Conservation (phyloP, 805 yeast genomes). For the Metschnikowia reukaufii region DNA sequence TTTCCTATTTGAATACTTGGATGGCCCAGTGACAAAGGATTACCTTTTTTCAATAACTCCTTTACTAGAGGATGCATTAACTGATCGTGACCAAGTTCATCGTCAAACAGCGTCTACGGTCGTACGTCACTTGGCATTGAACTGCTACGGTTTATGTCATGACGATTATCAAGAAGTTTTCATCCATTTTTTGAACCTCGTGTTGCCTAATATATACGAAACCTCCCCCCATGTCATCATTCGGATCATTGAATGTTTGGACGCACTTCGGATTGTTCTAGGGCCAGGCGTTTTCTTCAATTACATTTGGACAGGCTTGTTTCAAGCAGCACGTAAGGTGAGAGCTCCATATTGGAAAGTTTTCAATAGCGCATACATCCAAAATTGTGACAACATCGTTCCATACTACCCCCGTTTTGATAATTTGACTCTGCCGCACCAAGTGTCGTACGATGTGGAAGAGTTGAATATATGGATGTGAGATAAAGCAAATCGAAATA, state of each 20-base stretch:
- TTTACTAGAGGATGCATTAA: slow-evolving; percentile 81
- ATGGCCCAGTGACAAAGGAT: slow-evolving; percentile 69
- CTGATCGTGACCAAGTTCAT: slow-evolving; percentile 88
- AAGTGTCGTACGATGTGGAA: slow-evolving; percentile 34
- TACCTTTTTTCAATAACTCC: slow-evolving; percentile 81
- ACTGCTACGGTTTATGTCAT: slow-evolving; percentile 69
- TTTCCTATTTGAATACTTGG: slow-evolving; percentile 89
- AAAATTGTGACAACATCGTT: slow-evolving; percentile 69
- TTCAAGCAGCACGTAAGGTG: slow-evolving; percentile 90
- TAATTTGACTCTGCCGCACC: slow-evolving; percentile 16
- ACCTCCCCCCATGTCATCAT: slow-evolving; percentile 93
- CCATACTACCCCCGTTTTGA: slow-evolving; percentile 76
- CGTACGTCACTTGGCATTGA: slow-evolving; percentile 75
- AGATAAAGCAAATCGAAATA: slow-evolving; percentile 1
- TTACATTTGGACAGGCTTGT: slow-evolving; percentile 84
- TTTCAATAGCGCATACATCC: slow-evolving; percentile 74
- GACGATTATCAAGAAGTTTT: slow-evolving; percentile 68
- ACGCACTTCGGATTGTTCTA: slow-evolving; percentile 64
- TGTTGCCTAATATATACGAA: slow-evolving; percentile 88
- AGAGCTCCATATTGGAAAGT: slow-evolving; percentile 83
- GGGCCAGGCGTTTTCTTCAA: slow-evolving; percentile 77
- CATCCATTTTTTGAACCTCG: slow-evolving; percentile 73
- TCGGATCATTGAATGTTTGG: slow-evolving; percentile 78
- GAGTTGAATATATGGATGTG: slow-evolving; percentile 51
- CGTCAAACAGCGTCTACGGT: slow-evolving; percentile 94